Base-by-base conservation (phyloP, 768 basidiomycete species). In the Trametes sanguinea region DNA sequence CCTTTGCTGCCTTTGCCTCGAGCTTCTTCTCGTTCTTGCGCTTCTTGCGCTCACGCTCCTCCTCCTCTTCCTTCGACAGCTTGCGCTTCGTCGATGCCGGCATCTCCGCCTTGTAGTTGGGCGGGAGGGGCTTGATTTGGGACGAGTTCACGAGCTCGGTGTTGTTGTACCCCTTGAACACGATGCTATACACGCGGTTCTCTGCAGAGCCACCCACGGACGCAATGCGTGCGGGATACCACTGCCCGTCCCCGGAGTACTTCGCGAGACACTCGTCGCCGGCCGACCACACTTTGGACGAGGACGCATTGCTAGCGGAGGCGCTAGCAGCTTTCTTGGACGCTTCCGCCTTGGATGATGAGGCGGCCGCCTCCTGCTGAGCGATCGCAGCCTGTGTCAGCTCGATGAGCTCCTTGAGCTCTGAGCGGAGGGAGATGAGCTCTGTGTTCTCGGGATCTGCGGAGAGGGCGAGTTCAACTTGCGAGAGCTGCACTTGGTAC, bases 21-120 rank as follows among this genome's bases (percentile, higher is more conserved):
- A 92, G 66, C 75, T 95, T 95, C 80, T 94, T 94, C 80, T 95
- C 94, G 70, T 94, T 95, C 80, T 93, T 94, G 80, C 94, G 94
- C 83, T 92, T 92, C 84, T 94, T 95, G 74, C 76, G 78, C 67
- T 94, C 94, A 74, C 85, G 81, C 76, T 95, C 93, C 68, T 92
- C 91, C 73, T 94, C 94, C 74, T 94, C 92, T 68, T 75, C 86
- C 70, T 88, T 87, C 53, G 77, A 85, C 69, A 89, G 75, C 80
- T 92, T 94, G 59, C 93, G 86, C 77, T 95, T 95, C 66, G 77
- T 82, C 44, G 83, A 75, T 33, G 81, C 73, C 40, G 77, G 63
- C 7, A 66, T 70, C 11, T 78, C 78, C 14, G 53, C 57, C 50
- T 43, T 47, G 69, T 87, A 75, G 72, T 83, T 88, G 9, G 81